A percentile compares a stretch with the other conserved stretches of the same genome.
Evolutionary conservation across 768 basidiomycete genomes (phyloP).

Genomic region (Podaxis sp.): DNA sequence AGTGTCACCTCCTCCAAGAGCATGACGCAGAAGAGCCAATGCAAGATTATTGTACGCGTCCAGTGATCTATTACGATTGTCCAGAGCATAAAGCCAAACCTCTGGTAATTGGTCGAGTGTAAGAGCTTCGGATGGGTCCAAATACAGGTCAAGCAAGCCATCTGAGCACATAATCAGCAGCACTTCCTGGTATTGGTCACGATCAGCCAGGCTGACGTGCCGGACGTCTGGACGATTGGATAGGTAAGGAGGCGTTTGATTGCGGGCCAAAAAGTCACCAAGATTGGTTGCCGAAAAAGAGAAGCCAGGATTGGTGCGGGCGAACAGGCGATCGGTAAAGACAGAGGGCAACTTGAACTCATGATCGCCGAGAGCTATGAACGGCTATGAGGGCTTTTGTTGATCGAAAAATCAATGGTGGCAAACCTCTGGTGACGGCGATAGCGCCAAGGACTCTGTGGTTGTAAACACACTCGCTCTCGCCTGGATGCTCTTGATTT

Average conservation of each 20-base stretch:
- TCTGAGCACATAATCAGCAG: slow-evolving; percentile 50
- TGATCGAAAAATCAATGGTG: not conserved
- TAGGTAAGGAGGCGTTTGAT: slow-evolving; percentile 54
- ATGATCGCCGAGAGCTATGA: slow-evolving; percentile 52
- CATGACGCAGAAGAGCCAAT: slow-evolving; percentile 42
- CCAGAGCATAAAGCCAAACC: slow-evolving; percentile 34
- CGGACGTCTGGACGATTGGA: slow-evolving; percentile 42
- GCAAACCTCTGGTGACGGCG: slow-evolving; percentile 55
- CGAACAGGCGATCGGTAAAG: slow-evolving; percentile 48
- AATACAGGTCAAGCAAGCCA: slow-evolving; percentile 48
- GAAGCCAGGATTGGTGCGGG: slow-evolving; percentile 40
- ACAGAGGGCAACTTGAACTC: slow-evolving; percentile 50
- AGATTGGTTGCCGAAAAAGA: slow-evolving; percentile 31
- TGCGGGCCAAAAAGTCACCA: slow-evolving; percentile 43
- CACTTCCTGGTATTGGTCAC: slow-evolving; percentile 19
- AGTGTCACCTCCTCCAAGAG: slow-evolving; percentile 41
- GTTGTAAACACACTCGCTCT: slow-evolving; percentile 40
- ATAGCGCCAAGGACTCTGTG: slow-evolving; percentile 54
- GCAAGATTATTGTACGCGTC: slow-evolving; percentile 29
- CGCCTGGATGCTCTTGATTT: slow-evolving; percentile 46
- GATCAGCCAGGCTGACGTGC: slow-evolving; percentile 34
- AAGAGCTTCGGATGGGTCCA: slow-evolving; percentile 25
- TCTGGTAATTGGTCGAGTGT: slow-evolving; percentile 29
- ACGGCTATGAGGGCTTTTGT: not conserved
- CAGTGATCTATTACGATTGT: slow-evolving; percentile 17